Evolutionary conservation across 441 rosid species (phyloP), one percentile per base, ranked within the genome.

Genomic region (Adansonia grandidieri): DNA sequence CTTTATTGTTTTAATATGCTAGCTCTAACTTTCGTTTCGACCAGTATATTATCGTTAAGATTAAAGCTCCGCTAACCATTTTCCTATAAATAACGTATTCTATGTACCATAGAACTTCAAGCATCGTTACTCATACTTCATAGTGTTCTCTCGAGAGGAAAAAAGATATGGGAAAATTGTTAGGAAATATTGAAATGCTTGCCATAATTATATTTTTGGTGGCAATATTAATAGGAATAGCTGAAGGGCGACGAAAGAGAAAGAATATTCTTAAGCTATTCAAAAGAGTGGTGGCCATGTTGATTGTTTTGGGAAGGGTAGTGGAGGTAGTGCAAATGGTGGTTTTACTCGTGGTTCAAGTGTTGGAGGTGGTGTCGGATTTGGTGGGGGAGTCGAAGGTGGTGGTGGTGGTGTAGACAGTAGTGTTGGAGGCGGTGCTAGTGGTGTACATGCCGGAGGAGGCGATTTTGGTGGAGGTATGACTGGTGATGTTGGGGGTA

Each of bases 131-230:
- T 51, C 8, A 8, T 28, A 8, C 8, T 70, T 28, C 60, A n/a
- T 32, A 61, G 45, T 5, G 9, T 44, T 17, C 22, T 48, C 32
- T 40, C 6, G 6, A 6, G 14, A 13, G 14, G 3, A 32, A 32
- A 32, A 32, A 48, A 42, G 64, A 20, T 13, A 80, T 74, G 85
- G 77, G 58, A 63, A 80, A 32, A 72, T 19, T 54, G 15, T 80
- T 67, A 11, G 14, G 53, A 61, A 65, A 75, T 6, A 45, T 9
- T 40, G 71, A 64, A 2, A 45, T 13, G 2, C 19, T 48, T 50
- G 62, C 51, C 54, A 17, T 72, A 17, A 28, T 17, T 28, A 7
- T 53, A 51, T 17, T 62, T 32, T 11, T 77, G 68, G 70, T 2
- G 71, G 57, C 50, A 13, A 71, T 50, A 20, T 54, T 56, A 9